Conservation (phyloP, 2,329 filamentous ascomycete species). For the Xylaria polymorpha region DNA sequence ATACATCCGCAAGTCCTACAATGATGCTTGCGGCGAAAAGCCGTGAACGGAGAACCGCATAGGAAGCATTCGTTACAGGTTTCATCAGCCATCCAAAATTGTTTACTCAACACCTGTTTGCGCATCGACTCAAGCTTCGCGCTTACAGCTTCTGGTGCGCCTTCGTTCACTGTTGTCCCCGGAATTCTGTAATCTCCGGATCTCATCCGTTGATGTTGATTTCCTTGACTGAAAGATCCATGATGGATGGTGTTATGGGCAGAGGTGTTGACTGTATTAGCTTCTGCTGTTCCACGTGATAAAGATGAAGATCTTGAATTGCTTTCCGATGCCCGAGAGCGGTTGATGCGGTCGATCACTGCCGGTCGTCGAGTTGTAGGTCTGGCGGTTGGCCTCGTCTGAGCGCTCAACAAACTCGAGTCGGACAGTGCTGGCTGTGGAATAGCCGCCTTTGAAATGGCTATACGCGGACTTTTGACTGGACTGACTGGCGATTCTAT, state of each 20-base stretch:
- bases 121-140: slow-evolving; percentile 77
- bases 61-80: slow-evolving; percentile 97
- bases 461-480: slow-evolving; percentile 48
- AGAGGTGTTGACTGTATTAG: slow-evolving; percentile 68
- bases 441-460: slow-evolving; percentile 44
- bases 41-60: slow-evolving; percentile 89
- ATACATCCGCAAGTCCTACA: slow-evolving; percentile 98
- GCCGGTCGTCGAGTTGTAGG: slow-evolving; percentile 59
- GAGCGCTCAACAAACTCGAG: slow-evolving; percentile 42
- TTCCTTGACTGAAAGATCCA: slow-evolving; percentile 64
- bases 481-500: slow-evolving; percentile 59
- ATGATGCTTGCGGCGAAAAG: slow-evolving; percentile 95
- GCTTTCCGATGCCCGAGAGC: slow-evolving; percentile 56
- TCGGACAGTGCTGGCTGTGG: slow-evolving; percentile 52
- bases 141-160: slow-evolving; percentile 68
- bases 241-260: slow-evolving; percentile 69
- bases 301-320: slow-evolving; percentile 69
- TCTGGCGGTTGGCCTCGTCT: slow-evolving; percentile 46
- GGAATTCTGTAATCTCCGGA: slow-evolving; percentile 64
- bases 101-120: slow-evolving; percentile 88
- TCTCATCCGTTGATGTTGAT: slow-evolving; percentile 57
- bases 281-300: slow-evolving; percentile 67
- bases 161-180: slow-evolving; percentile 67
- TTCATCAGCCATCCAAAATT: slow-evolving; percentile 99
- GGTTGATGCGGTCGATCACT: slow-evolving; percentile 67